Evolutionary conservation across 371 early-diverging fungal genomes (phyloP), one percentile per base, ranked within the genome.

Genomic region (Capillidium heterosporum): DNA sequence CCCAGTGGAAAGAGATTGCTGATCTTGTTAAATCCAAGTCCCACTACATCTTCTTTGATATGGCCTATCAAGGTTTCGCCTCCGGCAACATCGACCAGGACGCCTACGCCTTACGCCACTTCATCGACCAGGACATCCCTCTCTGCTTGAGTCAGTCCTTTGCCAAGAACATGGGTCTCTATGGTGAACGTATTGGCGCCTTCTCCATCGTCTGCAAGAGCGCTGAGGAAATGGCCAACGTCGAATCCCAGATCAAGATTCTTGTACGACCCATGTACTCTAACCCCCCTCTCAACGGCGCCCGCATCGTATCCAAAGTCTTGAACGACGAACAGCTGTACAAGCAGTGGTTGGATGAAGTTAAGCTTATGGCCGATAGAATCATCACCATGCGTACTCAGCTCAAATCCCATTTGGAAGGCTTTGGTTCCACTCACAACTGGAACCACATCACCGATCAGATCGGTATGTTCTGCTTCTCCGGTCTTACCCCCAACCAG

Each of bases 41-140:
- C 10, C 92, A 93, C 71, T 80, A 92, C 57, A 71, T 81, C 57
- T 95, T 95, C 82, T 96, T 98, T 62, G 96, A 98, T 68, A 91
- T 94, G 91, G 98, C 96, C 39, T 98, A 98, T 76, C 95, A 96
- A 78, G 98, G 98, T 41, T 98, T 98, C 65, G 96, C 96, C 42
- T 89, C 91, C 23, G 98, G 98, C 59, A 80, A 88, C 71, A 82
- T 85, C 50, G 71, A 74, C 67, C 76, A 76, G 55, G 98, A 98
- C 69, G 95, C 96, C 17, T 88, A 87, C 64, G 93, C 95, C 59
- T 72, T 95, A 54, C 92, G 98, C 62, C 80, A 85, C 67, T 98
- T 98, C 68, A 86, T 89, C 26, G 69, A 63, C 32, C 78, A 85
- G 39, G 91, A 87, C 21, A 82, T 84, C 65, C 68, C 74, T 27